Evolutionary conservation across 1,139 yeast species (phyloP), one percentile per base, ranked within the genome.

Genomic region (Pichia sp.): DNA sequence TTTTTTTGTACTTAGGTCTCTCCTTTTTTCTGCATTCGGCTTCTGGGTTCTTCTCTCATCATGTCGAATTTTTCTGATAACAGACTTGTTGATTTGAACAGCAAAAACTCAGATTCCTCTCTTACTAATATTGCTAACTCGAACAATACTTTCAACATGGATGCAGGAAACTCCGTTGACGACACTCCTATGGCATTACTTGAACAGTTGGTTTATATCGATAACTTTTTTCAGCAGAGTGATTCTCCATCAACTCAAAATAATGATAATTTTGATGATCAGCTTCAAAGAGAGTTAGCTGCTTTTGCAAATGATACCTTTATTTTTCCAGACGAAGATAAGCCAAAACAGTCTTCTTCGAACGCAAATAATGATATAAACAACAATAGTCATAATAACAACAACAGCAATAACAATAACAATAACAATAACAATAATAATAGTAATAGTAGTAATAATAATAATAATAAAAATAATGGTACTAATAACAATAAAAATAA

Each of bases 221-320:
- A 82, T 55, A 80, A 79, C 50, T 80, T 81, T 55, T 74, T 81
- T 65, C 76, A 78, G 24, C 70, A 68, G 33, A 59, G 48, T 22
- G 61, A 53, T 31, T 37, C 49, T 3, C 55, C 56, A 14, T 43
- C 46, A 9, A 47, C 34, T 14, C 43, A 46, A 4, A 50, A 46
- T 25, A 46, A 47, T 4, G 38, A 43, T 10, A 42, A 41, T 13
- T 71, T 76, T 30, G 88, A 81, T 54, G 85, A 81, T 42, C 81
- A 81, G 50, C 62, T 81, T 23, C 76, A 83, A 23, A 76, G 81
- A 27, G 91, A 82, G 57, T 66, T 82, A 50, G 83, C 87, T 15
- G 88, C 87, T 1, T 82, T 82, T 68, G 89, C 88, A 1, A 88
- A 82, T 53, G 88, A 81, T 48, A 72, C 82, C 8, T 82, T 82